Conservation (phyloP, 1,284 basidiomycete genomes). For the Malassezia sp. region DNA sequence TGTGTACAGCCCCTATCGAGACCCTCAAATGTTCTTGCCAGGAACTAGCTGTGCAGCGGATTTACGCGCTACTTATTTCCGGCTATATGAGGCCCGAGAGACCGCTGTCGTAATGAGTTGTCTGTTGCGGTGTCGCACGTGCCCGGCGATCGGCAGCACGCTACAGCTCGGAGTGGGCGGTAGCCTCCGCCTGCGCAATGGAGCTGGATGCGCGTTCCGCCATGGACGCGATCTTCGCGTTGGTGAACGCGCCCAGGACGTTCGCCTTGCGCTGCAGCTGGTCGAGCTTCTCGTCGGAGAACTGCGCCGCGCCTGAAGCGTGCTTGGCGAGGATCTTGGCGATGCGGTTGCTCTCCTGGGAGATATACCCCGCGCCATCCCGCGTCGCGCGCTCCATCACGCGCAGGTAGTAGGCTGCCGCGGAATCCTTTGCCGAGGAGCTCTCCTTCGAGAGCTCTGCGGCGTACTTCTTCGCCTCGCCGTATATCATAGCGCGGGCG, state of each 20-base stretch:
- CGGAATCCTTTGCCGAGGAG: conserved; percentile 34
- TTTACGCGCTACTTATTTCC: too few species aligned
- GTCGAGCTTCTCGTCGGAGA: conserved; percentile 70
- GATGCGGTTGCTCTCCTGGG: conserved; percentile 70
- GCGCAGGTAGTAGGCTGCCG: conserved; percentile 66
- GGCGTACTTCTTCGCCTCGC: conserved; percentile 51
- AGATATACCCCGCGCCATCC: conserved; percentile 61
- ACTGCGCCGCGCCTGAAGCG: conserved; percentile 46
- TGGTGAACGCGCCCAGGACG: conserved; percentile 63
- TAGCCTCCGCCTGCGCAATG: not conserved
- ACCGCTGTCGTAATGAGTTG: too few species aligned
- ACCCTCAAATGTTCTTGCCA: too few species aligned
- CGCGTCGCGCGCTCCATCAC: conserved; percentile 79
- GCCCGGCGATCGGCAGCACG: not conserved
- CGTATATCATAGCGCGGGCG: conserved; percentile 54
- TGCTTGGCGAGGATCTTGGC: conserved; percentile 60
- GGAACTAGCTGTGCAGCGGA: too few species aligned
- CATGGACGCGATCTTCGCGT: conserved; percentile 25
- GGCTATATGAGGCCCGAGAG: too few species aligned
- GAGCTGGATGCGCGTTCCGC: conserved; percentile 14
- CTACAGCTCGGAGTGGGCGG: conserved; percentile 12
- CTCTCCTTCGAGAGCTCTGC: conserved; percentile 22
- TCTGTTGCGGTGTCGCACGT: too few species aligned
- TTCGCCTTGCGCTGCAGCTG: conserved; percentile 87
- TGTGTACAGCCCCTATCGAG: too few species aligned